Base-by-base conservation (phyloP, 73 alveolate genomes). In the Paramecium biaurelia region DNA sequence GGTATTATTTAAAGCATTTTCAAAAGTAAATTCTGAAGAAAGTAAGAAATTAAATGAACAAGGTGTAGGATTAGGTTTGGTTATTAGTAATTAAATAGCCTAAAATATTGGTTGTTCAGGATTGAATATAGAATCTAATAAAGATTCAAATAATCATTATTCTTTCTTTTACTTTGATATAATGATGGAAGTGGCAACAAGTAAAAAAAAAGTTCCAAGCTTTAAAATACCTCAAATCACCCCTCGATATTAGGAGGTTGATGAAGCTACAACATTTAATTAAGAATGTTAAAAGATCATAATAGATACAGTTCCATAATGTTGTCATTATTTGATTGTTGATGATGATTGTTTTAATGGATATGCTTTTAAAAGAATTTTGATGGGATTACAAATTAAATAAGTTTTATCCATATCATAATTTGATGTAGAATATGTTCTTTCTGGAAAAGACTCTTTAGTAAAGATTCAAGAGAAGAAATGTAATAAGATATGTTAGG, bases 31-130 rank as follows among this genome's bases (percentile, higher is more conserved):
- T 35, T 53, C 85, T 3, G 89, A 79, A 21, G 90, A 79, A 10
- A 42, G 76, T 15, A 38, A 42, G 45, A 79, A 79, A 79, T 18
- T 79, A 1, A 79, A 79, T 43, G 74, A 85, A 63, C 14, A 47
- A 24, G 97, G 97, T 6, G 87, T 94, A 37, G 97, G 97, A 2
- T 79, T 94, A 14, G 97, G 97, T 24, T 53, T 94, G 20, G 86
- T 94, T 0, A 94, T 94, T 6, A 92, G 94, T 34, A 94, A 94
- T 37, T 30, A 32, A 84, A 85, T 94, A 35, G 90, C 76, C 1
- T 45, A 79, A 47, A 23, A 38, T n/a, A 24, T 79, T 18, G 90
- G 90, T 14, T 47, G 87, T 74, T 34, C 67, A 28, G 57, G 87
- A 14, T 34, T 34, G 24, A 15, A 41, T 10, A 41, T 41, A 12